phyloP scores from a whole-genome alignment of 2,329 filamentous ascomycete genomes.

The Coniella vitis region DNA sequence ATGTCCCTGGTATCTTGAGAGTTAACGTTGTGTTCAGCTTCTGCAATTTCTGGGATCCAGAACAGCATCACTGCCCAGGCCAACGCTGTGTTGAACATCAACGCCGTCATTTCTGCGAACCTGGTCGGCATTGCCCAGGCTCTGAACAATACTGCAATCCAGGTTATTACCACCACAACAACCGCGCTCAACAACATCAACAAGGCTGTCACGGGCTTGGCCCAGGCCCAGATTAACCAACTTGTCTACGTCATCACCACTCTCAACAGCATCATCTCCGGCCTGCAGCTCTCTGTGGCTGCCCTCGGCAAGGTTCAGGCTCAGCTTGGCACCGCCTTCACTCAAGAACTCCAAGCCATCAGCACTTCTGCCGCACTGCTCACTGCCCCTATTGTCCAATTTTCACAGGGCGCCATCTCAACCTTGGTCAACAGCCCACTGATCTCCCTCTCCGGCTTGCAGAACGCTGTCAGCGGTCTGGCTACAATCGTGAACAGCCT shows the following conservation, averaged over 20 bases:
- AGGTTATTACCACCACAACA: not conserved
- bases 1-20: too few species aligned
- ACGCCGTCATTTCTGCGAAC: not conserved
- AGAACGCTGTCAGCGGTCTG: not conserved
- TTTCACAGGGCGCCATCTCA: not conserved
- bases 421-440: not conserved
- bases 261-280: not conserved
- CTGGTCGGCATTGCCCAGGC: not conserved
- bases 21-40: not conserved
- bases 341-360: not conserved
- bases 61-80: not conserved
- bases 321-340: not conserved
- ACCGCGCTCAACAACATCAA: not conserved
- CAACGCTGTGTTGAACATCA: not conserved
- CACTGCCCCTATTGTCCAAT: not conserved
- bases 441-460: not conserved
- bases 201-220: not conserved
- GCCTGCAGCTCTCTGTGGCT: not conserved
- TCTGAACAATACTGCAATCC: not conserved
- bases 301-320: not conserved
- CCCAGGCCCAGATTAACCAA: not conserved
- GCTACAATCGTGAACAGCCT: not conserved
- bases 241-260: not conserved
- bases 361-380: not conserved
- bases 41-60: too few species aligned